Evolutionary conservation across 495 filamentous ascomycete genomes (phyloP).

Genomic region (Tetracladium setigerum): DNA sequence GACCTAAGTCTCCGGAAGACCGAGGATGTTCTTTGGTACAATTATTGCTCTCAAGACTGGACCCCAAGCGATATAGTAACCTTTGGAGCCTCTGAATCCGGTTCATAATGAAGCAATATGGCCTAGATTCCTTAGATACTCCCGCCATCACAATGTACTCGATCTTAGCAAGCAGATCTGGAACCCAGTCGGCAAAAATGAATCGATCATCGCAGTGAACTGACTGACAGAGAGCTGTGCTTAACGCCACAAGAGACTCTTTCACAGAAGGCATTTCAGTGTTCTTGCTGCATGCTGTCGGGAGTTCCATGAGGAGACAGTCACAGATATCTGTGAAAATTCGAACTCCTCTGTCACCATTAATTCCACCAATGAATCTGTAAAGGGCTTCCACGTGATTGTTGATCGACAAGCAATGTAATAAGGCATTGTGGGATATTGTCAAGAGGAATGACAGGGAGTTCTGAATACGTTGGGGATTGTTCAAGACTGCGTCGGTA

Average conservation of each 20-base stretch:
- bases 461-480: too few relatives aligned
- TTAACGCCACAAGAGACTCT: background rate
- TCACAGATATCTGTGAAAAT: constrained; percentile 5
- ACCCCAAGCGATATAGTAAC: too few relatives aligned
- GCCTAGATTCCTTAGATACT: too few relatives aligned
- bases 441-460: constrained; percentile 18
- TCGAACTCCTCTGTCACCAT: constrained; percentile 12
- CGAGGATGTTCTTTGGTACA: too few relatives aligned
- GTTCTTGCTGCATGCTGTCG: background rate
- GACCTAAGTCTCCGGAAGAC: too few relatives aligned
- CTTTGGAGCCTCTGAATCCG: too few relatives aligned
- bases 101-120: too few relatives aligned
- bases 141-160: too few relatives aligned
- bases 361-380: constrained; percentile 14
- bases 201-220: constrained; percentile 2
- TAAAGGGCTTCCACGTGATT: constrained; percentile 14
- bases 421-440: constrained; percentile 10
- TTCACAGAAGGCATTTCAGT: background rate
- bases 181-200: too few relatives aligned
- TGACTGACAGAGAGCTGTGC: background rate
- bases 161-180: too few relatives aligned
- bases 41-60: too few relatives aligned
- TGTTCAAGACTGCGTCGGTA: too few relatives aligned
- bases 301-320: background rate
- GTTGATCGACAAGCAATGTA: constrained; percentile 16